Base-by-base conservation (phyloP, 2,329 filamentous ascomycete genomes). In the Ambrosiella beaveri region DNA sequence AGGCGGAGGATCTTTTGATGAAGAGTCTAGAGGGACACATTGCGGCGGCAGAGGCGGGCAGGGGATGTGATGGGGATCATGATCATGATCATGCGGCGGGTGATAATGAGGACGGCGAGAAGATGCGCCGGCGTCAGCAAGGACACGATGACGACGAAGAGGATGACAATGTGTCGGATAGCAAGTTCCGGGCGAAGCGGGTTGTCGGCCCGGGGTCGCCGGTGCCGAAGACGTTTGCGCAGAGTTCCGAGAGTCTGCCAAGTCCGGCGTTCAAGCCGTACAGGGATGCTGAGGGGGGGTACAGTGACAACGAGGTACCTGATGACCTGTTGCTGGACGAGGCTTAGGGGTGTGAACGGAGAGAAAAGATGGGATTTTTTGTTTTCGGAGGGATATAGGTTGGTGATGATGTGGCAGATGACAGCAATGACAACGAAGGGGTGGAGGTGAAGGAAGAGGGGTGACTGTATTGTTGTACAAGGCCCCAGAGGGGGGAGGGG, bases 251-350 rank as follows among this genome's bases (percentile, higher is more conserved):
- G 39, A 52, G 50, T 13, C 35, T 61, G 52, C 59, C 59, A 40
- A 57, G 55, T 6, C 59, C 59, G 2, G 59, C 59, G 13, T 61
- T 61, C 36, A 61, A 56, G 40, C 61, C 60, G 39, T 57, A 51
- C 38, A 50, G 52, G 3, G 38, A 38, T 35, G 59, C 41, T 7
- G n/a, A 41, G 36, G 38, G 38, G 52, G 67, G 68, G 41, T 68
- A 71, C 39, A 66, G 63, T 58, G 69, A 74, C 58, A 74, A 75
- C 51, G 71, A 71, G 51, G 73, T 73, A 9, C 72, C 73, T 1
- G 61, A 67, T 0, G 71, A 73, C 66, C 64, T 3, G 51, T 63
- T 1, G 68, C 13, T 27, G 47, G 47, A n/a, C 4, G 39, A 17
- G 47, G 47, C 19, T 7, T 51, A 17, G 19, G 17, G 17, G 47